These are phyloP conservation scores for Cladosporium cucumerinum DNA, from an alignment of 2,329 filamentous ascomycete species.

Conservation along the genomic window DNA sequence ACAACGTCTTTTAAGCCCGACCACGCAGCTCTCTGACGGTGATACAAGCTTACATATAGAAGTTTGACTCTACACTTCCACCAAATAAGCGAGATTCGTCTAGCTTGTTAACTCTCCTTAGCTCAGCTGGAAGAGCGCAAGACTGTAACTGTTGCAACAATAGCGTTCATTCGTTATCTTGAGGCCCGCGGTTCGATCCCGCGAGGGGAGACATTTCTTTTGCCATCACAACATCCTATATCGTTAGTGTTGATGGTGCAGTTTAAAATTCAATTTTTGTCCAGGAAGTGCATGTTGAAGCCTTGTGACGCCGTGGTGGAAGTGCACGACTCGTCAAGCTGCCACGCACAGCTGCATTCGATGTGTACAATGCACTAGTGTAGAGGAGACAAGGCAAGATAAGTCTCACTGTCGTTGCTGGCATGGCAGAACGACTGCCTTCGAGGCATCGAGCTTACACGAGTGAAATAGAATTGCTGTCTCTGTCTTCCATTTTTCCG, in stretches of 20 bases:
- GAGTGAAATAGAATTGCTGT: background rate
- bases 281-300: background rate
- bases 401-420: background rate
- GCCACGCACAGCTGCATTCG: background rate
- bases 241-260: background rate
- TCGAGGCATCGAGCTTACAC: background rate
- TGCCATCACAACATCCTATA: background rate
- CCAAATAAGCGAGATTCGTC: background rate
- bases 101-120: background rate
- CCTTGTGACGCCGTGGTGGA: background rate
- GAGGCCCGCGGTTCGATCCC: conserved; percentile 15
- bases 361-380: background rate
- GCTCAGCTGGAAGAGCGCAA: conserved; percentile 5
- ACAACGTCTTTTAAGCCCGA: background rate
- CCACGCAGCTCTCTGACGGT: background rate
- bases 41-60: background rate
- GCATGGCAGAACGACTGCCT: background rate
- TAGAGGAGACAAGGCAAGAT: background rate
- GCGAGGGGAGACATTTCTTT: conserved; percentile 13
- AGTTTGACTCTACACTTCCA: background rate
- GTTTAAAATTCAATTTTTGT: background rate
- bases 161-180: conserved; percentile 5
- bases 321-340: background rate
- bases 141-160: conserved; percentile 6
- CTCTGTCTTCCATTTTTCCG: background rate